These are phyloP conservation scores for Austroboletus novae-zelandiae DNA, from an alignment of 1,284 basidiomycete species.

Conservation along the genomic window DNA sequence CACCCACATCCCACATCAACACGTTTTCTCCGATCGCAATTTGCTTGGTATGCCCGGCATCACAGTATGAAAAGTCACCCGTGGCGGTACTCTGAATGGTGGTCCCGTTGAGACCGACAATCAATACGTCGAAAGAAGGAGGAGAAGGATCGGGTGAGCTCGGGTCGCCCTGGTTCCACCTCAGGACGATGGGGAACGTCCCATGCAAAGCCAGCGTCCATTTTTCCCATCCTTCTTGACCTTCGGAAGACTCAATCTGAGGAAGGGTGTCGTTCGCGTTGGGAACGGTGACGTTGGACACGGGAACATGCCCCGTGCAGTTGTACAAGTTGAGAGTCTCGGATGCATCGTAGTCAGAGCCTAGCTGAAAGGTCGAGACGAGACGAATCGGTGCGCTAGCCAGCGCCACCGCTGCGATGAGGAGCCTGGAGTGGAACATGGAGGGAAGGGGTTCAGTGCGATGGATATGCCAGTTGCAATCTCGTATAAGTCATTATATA, in stretches of 20 bases:
- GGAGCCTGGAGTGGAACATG: background rate
- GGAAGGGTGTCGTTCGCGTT: slow-evolving; percentile 14
- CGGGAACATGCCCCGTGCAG: slow-evolving; percentile 4
- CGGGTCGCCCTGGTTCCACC: slow-evolving; percentile 8
- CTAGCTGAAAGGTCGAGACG: slow-evolving; percentile 7
- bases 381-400: background rate
- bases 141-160: background rate
- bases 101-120: slow-evolving; percentile 2
- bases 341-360: slow-evolving; percentile 9
- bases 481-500: background rate
- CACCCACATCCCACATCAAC: slow-evolving; percentile 6
- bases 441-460: background rate
- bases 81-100: background rate
- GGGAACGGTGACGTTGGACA: slow-evolving; percentile 9
- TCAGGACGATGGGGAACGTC: slow-evolving; percentile 5
- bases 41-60: background rate
- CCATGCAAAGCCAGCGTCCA: slow-evolving; percentile 9
- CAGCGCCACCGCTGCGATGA: background rate
- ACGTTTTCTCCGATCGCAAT: background rate
- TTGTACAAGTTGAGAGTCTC: slow-evolving; percentile 12
- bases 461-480: background rate
- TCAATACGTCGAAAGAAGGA: slow-evolving; percentile 3
- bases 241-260: slow-evolving; percentile 2
- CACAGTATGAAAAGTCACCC: slow-evolving; percentile 1
- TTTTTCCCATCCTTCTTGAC: slow-evolving; percentile 5